Base-by-base conservation (phyloP, 768 basidiomycete species). In the Lentinula aciculospora region DNA sequence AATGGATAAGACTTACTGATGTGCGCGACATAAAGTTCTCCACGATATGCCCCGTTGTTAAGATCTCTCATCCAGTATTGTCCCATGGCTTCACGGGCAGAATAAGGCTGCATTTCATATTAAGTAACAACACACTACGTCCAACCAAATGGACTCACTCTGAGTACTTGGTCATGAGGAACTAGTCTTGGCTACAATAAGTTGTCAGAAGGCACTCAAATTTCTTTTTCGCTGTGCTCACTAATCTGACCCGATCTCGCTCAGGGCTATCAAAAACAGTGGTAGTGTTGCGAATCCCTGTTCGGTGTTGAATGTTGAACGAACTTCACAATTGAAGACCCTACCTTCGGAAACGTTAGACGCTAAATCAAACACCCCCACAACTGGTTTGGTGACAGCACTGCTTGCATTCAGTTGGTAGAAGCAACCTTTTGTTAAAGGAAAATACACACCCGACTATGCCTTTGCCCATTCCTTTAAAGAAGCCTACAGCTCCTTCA, bases 31-130 rank as follows among this genome's bases (percentile, higher is more conserved):
- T 98, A 98, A 28, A 74, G 74, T 66, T 98, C 94, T 60, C 80
- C 75, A 59, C 92, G 83, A 70, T 88, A 98, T 15, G 83, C 78
- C 9, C 96, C 97, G 58, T 92, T 85, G 62, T 94, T 92, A 15
- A 98, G 71, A 67, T 98, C 96, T 72, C 85, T 92, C 80, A 98
- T 87, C 96, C 97, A 98, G 64, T 88, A 92, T 71, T 98, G 97
- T 5, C 97, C 97, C 7, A 91, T 73, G 0, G 95, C 92, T 69
- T 97, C 95, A 5, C 94, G 86, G 34, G 83, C 81, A 49, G 91
- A 90, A 72, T 91, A 98, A 0, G 96, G 85, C 92, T 96, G 64
- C 1, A 55, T 54, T 25, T 17, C 17, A 53, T 31, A 39, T 60
- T 39, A 58, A 61, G 59, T 3, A 36, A 39, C 21, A n/a, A 37